These are phyloP conservation scores for Paecilomyces dactylethromorphus DNA, from an alignment of 2,329 filamentous ascomycete genomes.

Conservation along the genomic window DNA sequence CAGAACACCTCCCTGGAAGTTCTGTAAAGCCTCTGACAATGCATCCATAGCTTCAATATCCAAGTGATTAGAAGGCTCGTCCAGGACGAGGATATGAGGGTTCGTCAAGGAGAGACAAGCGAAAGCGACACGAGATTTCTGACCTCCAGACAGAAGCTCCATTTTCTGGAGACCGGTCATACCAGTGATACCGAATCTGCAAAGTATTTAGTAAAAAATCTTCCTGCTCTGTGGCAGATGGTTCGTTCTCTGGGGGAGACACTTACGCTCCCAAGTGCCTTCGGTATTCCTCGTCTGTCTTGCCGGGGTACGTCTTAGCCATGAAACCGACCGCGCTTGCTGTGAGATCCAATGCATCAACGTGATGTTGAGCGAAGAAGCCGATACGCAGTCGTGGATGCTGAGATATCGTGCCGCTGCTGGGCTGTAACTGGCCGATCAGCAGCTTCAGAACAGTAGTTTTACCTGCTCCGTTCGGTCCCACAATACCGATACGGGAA, in stretches of 20 bases:
- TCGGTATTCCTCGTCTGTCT: slow-evolving; percentile 93
- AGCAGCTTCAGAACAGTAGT: slow-evolving; percentile 98
- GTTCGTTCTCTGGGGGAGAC: background rate
- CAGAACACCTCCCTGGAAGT: slow-evolving; percentile 89
- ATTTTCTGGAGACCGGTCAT: slow-evolving; percentile 97
- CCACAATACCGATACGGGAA: slow-evolving; percentile 97
- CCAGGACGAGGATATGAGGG: slow-evolving; percentile 93
- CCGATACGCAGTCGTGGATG: slow-evolving; percentile 84
- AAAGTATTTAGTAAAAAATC: slow-evolving; percentile 13
- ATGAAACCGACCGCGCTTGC: slow-evolving; percentile 92
- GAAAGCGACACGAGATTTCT: slow-evolving; percentile 97
- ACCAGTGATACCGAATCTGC: slow-evolving; percentile 66
- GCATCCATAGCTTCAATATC: slow-evolving; percentile 99
- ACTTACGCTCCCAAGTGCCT: slow-evolving; percentile 83
- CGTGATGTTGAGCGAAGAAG: slow-evolving; percentile 98
- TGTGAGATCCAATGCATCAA: slow-evolving; percentile 87
- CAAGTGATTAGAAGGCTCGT: slow-evolving; percentile 97
- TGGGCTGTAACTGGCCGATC: slow-evolving; percentile 73
- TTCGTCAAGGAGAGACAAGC: slow-evolving; percentile 91
- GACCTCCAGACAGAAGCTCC: slow-evolving; percentile 86
- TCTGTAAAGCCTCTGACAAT: slow-evolving; percentile 70
- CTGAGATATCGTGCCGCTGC: slow-evolving; percentile 75
- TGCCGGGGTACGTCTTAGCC: slow-evolving; percentile 84
- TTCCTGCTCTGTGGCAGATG: slow-evolving; percentile 6
- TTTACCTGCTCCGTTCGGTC: slow-evolving; percentile 97